Evolutionary conservation across 768 basidiomycete genomes (phyloP), one percentile per base, ranked within the genome.

Genomic region (Phylloporus arenicola): DNA sequence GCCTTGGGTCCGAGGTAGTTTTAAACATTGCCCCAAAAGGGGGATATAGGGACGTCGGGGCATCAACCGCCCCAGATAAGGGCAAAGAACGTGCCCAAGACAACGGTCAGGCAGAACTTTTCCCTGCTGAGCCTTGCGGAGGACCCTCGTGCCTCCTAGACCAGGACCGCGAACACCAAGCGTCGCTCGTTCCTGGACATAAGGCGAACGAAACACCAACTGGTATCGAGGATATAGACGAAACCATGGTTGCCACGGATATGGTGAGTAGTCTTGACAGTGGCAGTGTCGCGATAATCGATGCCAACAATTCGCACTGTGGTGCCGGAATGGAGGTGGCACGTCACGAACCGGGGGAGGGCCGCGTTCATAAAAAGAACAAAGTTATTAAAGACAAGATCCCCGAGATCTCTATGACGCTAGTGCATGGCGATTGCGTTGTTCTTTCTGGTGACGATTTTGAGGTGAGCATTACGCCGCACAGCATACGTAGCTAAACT

Each of bases 401-500:
- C 8, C 59, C 58, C 13, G 47, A 57, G 40, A 59, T 68, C 19
- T 58, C 64, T 16, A 33, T 72, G 47, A 72, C 68, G 17, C 58
- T 74, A 34, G 64, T 72, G 8, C 73, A 75, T 48, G 72, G 74
- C 0, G 73, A 75, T 57, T 59, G 65, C 44, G 54, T 69, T 2
- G 41, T 74, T 34, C 59, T 74, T 6, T 55, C 8, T 3, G 73
- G 74, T 10, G 73, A 70, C 45, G 69, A 68, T 39, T 73, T 71
- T 47, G 70, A 74, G 63, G 72, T 73, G 60, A 70, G 53, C 68
- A 61, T 45, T n/a, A 31, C 33, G 14, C 45, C 29, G 39, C 22
- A 4, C 30, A 12, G 14, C 33, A 35, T n/a, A 35, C 9, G 42
- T 48, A 24, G 30, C 42, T 57, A 51, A 48, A 52, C 34, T 31